Base-by-base conservation (phyloP, 805 yeast species). In the Candida ponderosae region DNA sequence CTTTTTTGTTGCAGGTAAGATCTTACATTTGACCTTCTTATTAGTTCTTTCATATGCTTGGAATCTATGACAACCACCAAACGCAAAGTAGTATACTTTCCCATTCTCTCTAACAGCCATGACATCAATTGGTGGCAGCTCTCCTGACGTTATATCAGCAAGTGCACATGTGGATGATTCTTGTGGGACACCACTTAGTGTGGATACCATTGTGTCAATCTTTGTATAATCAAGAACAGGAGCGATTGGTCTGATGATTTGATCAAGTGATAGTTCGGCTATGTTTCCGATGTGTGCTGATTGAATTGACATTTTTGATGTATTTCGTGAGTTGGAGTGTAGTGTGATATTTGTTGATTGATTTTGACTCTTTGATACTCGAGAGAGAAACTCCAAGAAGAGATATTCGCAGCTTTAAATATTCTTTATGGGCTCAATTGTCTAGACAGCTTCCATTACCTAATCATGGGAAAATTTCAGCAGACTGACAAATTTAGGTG, bases 61-160 rank as follows among this genome's bases (percentile, higher is more conserved):
- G 47, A 86, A 81, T 43, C 96, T 60, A 53, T 86, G 96, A 53
- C 96, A 86, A 0, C 95, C 95, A 6, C 95, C 96, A 59, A 86
- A 86, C 1, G 89, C 94, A 58, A 83, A 85, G 51, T 80, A 85
- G 54, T 70, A 70, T 28, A 59, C 66, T 34, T 72, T 60, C 2
- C 86, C 90, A 7, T 70, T 55, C 31, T 81, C 81, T 31, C 79
- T 65, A 2, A 85, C 83, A 28, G 70, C 68, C 43, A 86, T 59
- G 0, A 86, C 87, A 56, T 86, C 96, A 14, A 87, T 70, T 1
- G 95, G 90, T 2, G 96, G 95, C 29, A 85, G 59, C 45, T 80
- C 81, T 2, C 88, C 88, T 8, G 56, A 49, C 24, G 57, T 31
- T 10, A 45, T 56, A 1, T 46, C 38, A 2, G 70, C 70, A 16